Percentiles rank a stretch among this genome's conserved stretches.
These are phyloP conservation scores for Lactuca saligna DNA, from an alignment of 129 eudicot species.

Conservation along the genomic window DNA sequence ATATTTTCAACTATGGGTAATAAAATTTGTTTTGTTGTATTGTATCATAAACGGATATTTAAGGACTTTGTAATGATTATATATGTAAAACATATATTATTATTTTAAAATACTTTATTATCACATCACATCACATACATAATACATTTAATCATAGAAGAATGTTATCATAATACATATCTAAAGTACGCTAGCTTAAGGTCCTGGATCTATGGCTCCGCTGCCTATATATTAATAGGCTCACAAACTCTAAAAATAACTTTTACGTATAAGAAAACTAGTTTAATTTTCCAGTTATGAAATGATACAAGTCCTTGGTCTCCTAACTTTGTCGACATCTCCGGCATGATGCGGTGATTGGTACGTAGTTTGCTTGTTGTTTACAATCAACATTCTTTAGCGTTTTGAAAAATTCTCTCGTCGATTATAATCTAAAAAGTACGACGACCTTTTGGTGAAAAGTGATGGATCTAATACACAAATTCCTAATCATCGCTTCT, in stretches of 20 bases:
- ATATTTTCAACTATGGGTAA: too few species aligned
- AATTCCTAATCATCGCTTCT: slow-evolving; percentile 20
- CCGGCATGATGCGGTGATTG: neutral
- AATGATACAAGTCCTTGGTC: neutral
- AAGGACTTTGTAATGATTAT: too few species aligned
- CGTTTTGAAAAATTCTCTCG: neutral
- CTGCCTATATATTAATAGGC: neutral
- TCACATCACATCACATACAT: too few species aligned
- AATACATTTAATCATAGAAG: too few species aligned
- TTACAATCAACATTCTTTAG: neutral
- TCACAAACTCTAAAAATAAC: neutral
- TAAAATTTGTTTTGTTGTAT: too few species aligned
- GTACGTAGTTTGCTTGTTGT: slow-evolving; percentile 1
- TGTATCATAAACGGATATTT: too few species aligned
- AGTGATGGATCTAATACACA: slow-evolving; percentile 37
- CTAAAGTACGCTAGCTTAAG: too few species aligned
- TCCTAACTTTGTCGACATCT: neutral
- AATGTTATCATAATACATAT: too few species aligned
- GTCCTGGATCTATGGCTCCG: neutral
- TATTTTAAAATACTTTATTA: too few species aligned
- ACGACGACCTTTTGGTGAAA: neutral
- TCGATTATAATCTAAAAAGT: neutral
- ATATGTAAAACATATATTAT: too few species aligned
- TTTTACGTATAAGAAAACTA: neutral
- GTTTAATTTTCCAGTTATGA: neutral